Evolutionary conservation across 2,329 filamentous ascomycete genomes (phyloP).

Genomic region (Amauroascus niger): DNA sequence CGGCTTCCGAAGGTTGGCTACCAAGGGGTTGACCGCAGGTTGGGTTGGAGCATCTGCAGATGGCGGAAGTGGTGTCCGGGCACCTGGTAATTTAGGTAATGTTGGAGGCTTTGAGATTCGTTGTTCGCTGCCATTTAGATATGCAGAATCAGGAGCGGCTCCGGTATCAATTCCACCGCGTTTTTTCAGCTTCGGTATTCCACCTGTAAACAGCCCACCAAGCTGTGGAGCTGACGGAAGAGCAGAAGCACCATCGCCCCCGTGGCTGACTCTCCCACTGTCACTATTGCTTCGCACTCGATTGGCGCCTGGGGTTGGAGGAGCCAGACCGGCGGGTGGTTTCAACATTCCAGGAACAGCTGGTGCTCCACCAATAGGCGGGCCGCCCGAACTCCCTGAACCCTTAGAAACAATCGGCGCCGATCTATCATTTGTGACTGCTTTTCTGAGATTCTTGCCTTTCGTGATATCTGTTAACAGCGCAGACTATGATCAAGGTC

Average conservation of each 20-base stretch:
- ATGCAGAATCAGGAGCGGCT: slow-evolving; percentile 60
- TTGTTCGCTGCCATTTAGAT: slow-evolving; percentile 69
- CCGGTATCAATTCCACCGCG: slow-evolving; percentile 72
- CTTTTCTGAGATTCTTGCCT: slow-evolving; percentile 69
- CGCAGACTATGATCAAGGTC: slow-evolving; percentile 53
- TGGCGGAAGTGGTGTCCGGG: slow-evolving; percentile 39
- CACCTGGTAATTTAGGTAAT: slow-evolving; percentile 47
- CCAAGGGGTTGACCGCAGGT: slow-evolving; percentile 44
- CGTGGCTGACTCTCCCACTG: slow-evolving; percentile 36
- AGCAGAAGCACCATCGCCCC: slow-evolving; percentile 36
- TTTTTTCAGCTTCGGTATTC: slow-evolving; percentile 92
- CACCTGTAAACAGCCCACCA: slow-evolving; percentile 79
- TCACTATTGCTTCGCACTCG: slow-evolving; percentile 80
- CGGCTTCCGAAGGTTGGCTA: slow-evolving; percentile 52
- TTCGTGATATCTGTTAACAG: slow-evolving; percentile 81
- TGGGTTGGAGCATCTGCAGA: slow-evolving; percentile 42
- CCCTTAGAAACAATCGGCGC: slow-evolving; percentile 58
- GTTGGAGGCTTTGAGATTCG: slow-evolving; percentile 41
- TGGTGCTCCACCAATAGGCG: slow-evolving; percentile 64
- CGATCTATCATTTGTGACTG: slow-evolving; percentile 85
- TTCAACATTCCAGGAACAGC: slow-evolving; percentile 60
- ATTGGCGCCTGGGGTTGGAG: slow-evolving; percentile 53
- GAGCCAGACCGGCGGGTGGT: slow-evolving; percentile 57
- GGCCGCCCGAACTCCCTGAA: slow-evolving; percentile 48
- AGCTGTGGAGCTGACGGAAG: slow-evolving; percentile 62